Base-by-base conservation (phyloP, 2,329 filamentous ascomycete species). In the Talaromyces sp. region DNA sequence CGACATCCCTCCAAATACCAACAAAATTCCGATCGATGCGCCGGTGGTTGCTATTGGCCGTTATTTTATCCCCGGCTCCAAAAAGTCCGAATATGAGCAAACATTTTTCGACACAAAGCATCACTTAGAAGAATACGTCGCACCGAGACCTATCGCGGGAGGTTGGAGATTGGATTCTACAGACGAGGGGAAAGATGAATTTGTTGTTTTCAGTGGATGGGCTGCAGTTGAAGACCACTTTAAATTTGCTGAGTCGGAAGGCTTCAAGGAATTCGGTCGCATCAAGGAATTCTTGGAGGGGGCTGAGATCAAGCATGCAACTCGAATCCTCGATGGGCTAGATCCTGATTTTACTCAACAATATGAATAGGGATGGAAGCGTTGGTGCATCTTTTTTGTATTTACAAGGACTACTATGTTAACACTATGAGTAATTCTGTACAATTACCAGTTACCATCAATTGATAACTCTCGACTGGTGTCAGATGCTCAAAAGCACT, bases 121-220 rank as follows among this genome's bases (percentile, higher is more conserved):
- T 4, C 58, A 67, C 38, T 53, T 78, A 7, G 65, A 70, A 24
- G 64, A 58, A 17, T 67, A 67, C 54, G 65, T 71, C 14, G 68
- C 69, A 0, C 68, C 70, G 4, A 71, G 67, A 5, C 66, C 55
- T 1, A 63, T 74, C 35, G 68, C 69, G 11, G 73, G 73, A 13
- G 77, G 76, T 0, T 80, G 74, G 75, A 69, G 77, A 32, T 62
- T 79, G 17, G 77, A 80, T 53, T 66, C 66, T 10, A 70, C 70
- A 29, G 35, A 58, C 11, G 26, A 51, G 31, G 13, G 19, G n/a
- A 71, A 73, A 52, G 73, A 78, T 13, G 77, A 81, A 54, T 80
- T 75, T 64, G 73, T 81, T 2, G 49, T 79, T 0, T 71, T 80
- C 19, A 73, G 63, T 29, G 74, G 74, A 0, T 80, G 77, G 77